A percentile compares a stretch with the other conserved stretches of the same genome.
phyloP scores from a whole-genome alignment of 2,329 filamentous ascomycete genomes.

The Camptophora hylomeconis region DNA sequence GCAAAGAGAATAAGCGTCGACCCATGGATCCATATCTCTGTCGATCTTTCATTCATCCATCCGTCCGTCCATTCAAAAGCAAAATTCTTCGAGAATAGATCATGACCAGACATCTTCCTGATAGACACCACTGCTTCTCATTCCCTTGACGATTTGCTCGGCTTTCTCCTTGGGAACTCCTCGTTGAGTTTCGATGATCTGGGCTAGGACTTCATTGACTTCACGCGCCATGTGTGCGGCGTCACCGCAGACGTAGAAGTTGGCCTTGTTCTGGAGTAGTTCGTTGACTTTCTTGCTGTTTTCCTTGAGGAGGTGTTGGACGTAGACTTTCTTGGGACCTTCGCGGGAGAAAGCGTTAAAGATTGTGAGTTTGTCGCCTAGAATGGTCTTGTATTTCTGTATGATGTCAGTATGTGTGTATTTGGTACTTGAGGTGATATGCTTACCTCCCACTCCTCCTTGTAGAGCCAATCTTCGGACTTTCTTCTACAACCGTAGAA shows the following conservation, averaged over 20 bases:
- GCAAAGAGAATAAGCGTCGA: too few relatives aligned
- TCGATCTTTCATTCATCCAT: background rate
- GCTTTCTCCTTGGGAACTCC: constrained; percentile 73
- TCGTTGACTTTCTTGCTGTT: constrained; percentile 73
- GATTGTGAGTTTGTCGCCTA: constrained; percentile 82
- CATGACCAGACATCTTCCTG: constrained; percentile 68
- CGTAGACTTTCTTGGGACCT: constrained; percentile 74
- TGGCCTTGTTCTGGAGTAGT: constrained; percentile 69
- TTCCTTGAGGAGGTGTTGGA: constrained; percentile 85
- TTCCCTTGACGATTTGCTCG: constrained; percentile 92
- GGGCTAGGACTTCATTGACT: constrained; percentile 72
- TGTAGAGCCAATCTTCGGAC: constrained; percentile 85
- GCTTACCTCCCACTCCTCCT: constrained; percentile 82
- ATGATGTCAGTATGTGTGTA: constrained; percentile 18
- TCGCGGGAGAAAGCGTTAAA: constrained; percentile 95
- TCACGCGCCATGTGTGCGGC: constrained; percentile 94
- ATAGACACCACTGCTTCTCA: constrained; percentile 91
- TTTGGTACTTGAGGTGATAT: background rate
- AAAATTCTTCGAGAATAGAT: constrained; percentile 6
- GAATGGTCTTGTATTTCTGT: constrained; percentile 66
- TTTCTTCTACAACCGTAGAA: constrained; percentile 91
- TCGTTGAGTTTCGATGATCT: constrained; percentile 76
- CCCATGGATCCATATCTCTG: too few relatives aligned
- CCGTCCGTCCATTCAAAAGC: background rate
- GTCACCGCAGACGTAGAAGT: constrained; percentile 97